Conservation (phyloP, 2,329 filamentous ascomycete species). For the Teratosphaeria zuluensis region DNA sequence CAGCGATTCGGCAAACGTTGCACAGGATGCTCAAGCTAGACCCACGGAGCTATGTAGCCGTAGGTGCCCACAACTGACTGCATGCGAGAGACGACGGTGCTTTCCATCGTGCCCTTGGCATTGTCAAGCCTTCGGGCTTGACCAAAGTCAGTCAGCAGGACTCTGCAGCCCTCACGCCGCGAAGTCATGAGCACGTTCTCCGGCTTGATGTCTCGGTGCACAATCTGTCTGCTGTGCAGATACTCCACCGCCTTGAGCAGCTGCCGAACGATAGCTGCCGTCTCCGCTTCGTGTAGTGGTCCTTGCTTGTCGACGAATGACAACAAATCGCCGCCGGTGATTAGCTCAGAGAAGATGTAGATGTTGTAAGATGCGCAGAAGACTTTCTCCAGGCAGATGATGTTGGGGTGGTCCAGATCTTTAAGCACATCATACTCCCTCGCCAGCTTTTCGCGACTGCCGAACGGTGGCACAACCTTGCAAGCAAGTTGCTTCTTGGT, state of each 20-base stretch:
- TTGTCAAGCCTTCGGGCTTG: conserved; percentile 37
- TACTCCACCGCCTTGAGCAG: conserved; percentile 49
- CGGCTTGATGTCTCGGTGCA: conserved; percentile 54
- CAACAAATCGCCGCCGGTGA: conserved; percentile 51
- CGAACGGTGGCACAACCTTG: conserved; percentile 44
- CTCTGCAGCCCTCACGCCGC: conserved; percentile 38
- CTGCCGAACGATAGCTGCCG: conserved; percentile 46
- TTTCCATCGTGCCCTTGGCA: conserved; percentile 14
- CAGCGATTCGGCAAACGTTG: background rate
- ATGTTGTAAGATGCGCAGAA: conserved; percentile 44
- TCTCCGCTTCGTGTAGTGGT: conserved; percentile 39
- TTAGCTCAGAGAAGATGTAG: conserved; percentile 52
- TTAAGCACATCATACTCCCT: conserved; percentile 42
- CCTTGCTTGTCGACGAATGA: conserved; percentile 47
- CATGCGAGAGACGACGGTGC: conserved; percentile 35
- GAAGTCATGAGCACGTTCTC: conserved; percentile 54
- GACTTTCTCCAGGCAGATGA: conserved; percentile 48
- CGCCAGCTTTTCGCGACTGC: conserved; percentile 2
- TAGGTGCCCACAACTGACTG: conserved; percentile 45
- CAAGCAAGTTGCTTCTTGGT: conserved; percentile 56
- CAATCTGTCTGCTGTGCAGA: conserved; percentile 45
- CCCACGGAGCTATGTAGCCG: conserved; percentile 51
- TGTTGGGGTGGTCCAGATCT: conserved; percentile 50
- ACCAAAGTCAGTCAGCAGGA: conserved; percentile 54
- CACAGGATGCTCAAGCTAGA: conserved; percentile 8